Percentiles rank a stretch among this genome's conserved stretches.
These are phyloP conservation scores for Aaosphaeria pasadenensis DNA, from an alignment of 2,329 filamentous ascomycete species.

Conservation along the genomic window DNA sequence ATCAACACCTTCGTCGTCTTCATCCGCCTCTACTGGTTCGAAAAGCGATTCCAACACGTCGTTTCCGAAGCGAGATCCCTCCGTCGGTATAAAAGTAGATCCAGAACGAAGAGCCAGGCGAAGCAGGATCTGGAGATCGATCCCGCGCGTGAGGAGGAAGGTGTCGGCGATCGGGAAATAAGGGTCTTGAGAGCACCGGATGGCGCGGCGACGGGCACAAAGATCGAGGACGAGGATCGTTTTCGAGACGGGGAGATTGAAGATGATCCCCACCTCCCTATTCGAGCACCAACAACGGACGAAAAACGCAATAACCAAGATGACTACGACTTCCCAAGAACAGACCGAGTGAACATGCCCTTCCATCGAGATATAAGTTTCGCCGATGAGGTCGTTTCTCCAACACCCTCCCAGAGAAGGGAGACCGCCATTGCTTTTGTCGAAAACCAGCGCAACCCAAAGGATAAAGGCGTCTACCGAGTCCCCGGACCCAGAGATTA, in stretches of 20 bases:
- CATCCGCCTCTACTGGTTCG: constrained; percentile 94
- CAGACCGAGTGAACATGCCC: constrained; percentile 13
- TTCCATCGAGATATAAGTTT: constrained; percentile 61
- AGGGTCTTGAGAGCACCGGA: constrained; percentile 61
- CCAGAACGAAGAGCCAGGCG: constrained; percentile 47
- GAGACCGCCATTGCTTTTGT: constrained; percentile 87
- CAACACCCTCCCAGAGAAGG: constrained; percentile 53
- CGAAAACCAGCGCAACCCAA: constrained; percentile 73
- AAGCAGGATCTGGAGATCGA: constrained; percentile 45
- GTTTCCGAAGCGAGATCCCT: constrained; percentile 68
- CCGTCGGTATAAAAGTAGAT: constrained; percentile 64
- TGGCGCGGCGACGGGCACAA: constrained; percentile 53
- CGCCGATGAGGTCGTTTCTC: constrained; percentile 63
- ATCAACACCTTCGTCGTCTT: constrained; percentile 73
- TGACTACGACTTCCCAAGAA: constrained; percentile 17
- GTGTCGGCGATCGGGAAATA: constrained; percentile 65
- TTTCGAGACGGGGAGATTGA: constrained; percentile 45
- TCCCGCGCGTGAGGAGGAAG: constrained; percentile 53
- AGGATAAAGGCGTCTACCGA: constrained; percentile 70
- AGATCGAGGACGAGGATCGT: constrained; percentile 50
- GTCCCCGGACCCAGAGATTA: constrained; percentile 92
- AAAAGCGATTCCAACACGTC: constrained; percentile 87
- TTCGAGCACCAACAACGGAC: neutral
- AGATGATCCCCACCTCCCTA: neutral
- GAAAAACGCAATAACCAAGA: constrained; percentile 7